phyloP scores from a whole-genome alignment of 345 rosid species.

The Hevea brasiliensis region DNA sequence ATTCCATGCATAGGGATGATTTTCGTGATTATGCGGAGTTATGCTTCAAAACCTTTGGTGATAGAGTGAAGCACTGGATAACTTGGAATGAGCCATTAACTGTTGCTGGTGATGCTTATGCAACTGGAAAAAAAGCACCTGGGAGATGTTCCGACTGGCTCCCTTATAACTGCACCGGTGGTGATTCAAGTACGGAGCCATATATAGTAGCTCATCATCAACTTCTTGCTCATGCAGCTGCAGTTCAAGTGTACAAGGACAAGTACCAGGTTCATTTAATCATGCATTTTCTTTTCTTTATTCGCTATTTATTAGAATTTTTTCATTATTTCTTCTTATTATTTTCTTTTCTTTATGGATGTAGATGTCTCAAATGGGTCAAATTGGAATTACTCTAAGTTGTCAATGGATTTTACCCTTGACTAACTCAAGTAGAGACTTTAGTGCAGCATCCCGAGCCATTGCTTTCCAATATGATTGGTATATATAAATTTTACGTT shows the following conservation, averaged over 20 bases:
- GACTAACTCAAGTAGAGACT: neutral
- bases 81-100: constrained; percentile 52
- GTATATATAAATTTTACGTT: neutral
- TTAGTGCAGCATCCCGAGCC: constrained; percentile 1
- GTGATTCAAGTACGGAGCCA: constrained; percentile 52
- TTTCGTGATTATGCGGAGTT: constrained; percentile 39
- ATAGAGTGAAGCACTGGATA: constrained; percentile 62
- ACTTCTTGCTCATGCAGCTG: constrained; percentile 55
- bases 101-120: constrained; percentile 34
- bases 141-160: constrained; percentile 47
- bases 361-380: constrained; percentile 1
- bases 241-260: constrained; percentile 32
- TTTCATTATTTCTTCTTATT: neutral
- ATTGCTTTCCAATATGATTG: constrained; percentile 9
- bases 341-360: neutral
- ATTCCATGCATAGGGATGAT: constrained; percentile 31
- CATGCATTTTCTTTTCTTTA: neutral
- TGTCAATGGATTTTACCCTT: neutral
- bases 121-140: constrained; percentile 30
- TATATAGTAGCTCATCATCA: constrained; percentile 44
- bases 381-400: constrained; percentile 7
- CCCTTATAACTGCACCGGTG: constrained; percentile 35
- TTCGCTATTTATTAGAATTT: neutral
- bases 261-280: constrained; percentile 38
- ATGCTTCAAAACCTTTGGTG: constrained; percentile 50